Evolutionary conservation across 1,284 basidiomycete genomes (phyloP).

Genomic region (Prillingera fragicola): DNA sequence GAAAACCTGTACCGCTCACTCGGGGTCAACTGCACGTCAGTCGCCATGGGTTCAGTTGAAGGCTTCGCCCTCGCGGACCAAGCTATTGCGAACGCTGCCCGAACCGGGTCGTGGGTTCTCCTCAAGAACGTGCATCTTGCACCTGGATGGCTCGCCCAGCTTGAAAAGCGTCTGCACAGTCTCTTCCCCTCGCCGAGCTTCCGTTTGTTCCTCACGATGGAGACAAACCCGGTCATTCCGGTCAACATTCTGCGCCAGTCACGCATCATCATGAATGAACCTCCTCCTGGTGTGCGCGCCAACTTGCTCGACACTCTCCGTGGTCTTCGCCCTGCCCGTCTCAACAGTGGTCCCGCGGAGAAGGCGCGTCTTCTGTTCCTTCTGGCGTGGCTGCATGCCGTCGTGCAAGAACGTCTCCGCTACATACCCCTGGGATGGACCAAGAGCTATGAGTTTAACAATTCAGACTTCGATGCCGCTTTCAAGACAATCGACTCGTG

Average conservation of each 20-base stretch:
- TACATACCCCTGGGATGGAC: conserved; percentile 94
- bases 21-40: conserved; percentile 68
- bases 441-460: conserved; percentile 94
- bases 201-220: conserved; percentile 95
- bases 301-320: conserved; percentile 87
- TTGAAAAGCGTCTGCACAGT: conserved; percentile 94
- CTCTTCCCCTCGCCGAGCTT: conserved; percentile 81
- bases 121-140: conserved; percentile 95
- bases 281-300: conserved; percentile 89
- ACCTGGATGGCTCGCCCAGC: conserved; percentile 84
- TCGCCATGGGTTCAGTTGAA: conserved; percentile 98
- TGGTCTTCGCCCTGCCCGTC: conserved; percentile 60
- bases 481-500: conserved; percentile 85
- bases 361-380: conserved; percentile 86
- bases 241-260: conserved; percentile 94
- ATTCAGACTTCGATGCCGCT: conserved; percentile 91
- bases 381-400: conserved; percentile 96
- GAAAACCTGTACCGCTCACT: conserved; percentile 78
- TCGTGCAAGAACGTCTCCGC: conserved; percentile 89
- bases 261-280: conserved; percentile 93
- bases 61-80: conserved; percentile 91
- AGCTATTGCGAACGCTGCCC: conserved; percentile 80
- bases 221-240: conserved; percentile 75
- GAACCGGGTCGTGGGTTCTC: conserved; percentile 88
- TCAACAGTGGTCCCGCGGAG: conserved; percentile 74